Evolutionary conservation across 306 rosid genomes (phyloP).

Genomic region (Betula pendula): DNA sequence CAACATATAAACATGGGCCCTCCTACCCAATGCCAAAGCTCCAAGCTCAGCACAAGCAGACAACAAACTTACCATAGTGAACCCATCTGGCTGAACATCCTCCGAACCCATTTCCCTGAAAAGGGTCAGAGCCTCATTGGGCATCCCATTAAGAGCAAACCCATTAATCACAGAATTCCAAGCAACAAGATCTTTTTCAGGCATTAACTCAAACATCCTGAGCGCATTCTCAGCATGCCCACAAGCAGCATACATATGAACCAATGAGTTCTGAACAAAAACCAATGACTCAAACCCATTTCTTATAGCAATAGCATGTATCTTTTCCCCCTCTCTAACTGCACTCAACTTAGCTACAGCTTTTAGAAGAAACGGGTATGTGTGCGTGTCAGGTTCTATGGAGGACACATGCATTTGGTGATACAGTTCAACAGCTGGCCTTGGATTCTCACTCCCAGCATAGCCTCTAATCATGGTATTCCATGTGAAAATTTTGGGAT

Average conservation of each 20-base stretch:
- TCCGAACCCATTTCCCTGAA: conserved; percentile 48
- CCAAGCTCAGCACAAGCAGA: conserved; percentile 64
- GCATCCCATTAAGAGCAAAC: conserved; percentile 56
- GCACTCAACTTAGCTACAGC: conserved; percentile 45
- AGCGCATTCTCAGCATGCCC: conserved; percentile 49
- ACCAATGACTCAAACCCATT: conserved; percentile 53
- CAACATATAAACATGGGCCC: conserved; percentile 49
- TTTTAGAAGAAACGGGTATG: conserved; percentile 61
- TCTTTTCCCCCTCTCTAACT: conserved; percentile 45
- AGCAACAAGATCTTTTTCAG: conserved; percentile 49
- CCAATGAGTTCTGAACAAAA: conserved; percentile 56
- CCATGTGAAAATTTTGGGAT: conserved; percentile 54
- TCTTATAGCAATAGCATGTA: conserved; percentile 43
- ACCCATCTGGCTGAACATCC: conserved; percentile 53
- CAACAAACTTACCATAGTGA: conserved; percentile 58
- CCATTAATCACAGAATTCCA: conserved; percentile 64
- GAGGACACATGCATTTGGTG: conserved; percentile 30
- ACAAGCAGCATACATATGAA: conserved; percentile 52
- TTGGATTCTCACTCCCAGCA: conserved; percentile 37
- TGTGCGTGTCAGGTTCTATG: conserved; percentile 54
- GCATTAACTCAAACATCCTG: conserved; percentile 53
- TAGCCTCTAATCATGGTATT: conserved; percentile 58
- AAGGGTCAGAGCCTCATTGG: conserved; percentile 56
- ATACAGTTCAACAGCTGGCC: conserved; percentile 38
- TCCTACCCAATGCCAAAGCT: conserved; percentile 49